phyloP scores from a whole-genome alignment of 768 basidiomycete genomes.

The Austroboletus eburneus region DNA sequence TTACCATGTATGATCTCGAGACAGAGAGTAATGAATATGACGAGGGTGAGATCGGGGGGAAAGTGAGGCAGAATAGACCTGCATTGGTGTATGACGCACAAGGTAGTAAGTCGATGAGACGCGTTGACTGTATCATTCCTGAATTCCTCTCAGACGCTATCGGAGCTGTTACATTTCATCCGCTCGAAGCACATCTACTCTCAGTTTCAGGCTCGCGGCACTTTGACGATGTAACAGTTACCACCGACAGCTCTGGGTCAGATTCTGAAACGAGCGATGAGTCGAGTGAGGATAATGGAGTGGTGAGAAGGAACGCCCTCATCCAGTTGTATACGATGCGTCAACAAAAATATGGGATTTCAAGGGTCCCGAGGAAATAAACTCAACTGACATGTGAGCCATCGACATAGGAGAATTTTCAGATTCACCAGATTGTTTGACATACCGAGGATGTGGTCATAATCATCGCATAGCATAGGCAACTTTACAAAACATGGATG shows the following conservation, averaged over 20 bases:
- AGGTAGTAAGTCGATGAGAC: constrained; percentile 38
- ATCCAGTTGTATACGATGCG: constrained; percentile 21
- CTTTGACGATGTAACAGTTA: constrained; percentile 34
- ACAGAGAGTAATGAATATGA: neutral
- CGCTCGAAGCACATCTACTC: constrained; percentile 50
- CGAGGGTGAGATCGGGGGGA: constrained; percentile 2
- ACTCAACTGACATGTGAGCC: neutral
- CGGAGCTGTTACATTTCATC: constrained; percentile 72
- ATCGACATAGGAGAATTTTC: neutral
- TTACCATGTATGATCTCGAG: constrained; percentile 56
- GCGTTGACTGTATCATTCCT: neutral
- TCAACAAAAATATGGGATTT: constrained; percentile 29
- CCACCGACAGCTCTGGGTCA: constrained; percentile 8
- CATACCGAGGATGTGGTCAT: neutral
- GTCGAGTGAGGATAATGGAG: neutral
- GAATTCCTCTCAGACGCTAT: constrained; percentile 52
- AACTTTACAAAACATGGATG: constrained; percentile 16
- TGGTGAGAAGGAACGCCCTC: constrained; percentile 6
- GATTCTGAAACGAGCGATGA: constrained; percentile 16
- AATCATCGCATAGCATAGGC: constrained; percentile 16
- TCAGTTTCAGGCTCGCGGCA: constrained; percentile 79
- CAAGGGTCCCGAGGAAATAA: neutral
- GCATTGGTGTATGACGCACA: constrained; percentile 49
- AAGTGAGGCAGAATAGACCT: constrained; percentile 22
- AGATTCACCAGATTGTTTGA: neutral